phyloP scores from a whole-genome alignment of 441 rosid genomes.

The Populus hybrid region DNA sequence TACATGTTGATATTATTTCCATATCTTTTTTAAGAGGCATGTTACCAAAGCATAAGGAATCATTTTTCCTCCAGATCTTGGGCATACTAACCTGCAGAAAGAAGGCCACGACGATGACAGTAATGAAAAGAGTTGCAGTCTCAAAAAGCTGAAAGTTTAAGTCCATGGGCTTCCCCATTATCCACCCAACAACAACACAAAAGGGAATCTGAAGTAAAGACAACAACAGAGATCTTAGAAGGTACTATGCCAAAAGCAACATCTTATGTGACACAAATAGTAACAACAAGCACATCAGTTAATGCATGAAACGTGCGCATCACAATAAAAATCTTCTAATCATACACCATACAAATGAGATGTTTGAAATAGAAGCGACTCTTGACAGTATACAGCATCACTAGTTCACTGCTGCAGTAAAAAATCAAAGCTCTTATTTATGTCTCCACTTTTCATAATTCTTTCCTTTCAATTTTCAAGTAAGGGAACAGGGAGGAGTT shows the following conservation, averaged over 20 bases:
- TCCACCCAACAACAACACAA: slow-evolving; percentile 84
- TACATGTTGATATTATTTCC: background rate
- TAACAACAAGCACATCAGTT: background rate
- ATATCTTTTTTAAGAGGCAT: background rate
- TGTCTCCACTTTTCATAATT: background rate
- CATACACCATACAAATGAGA: background rate
- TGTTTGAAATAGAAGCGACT: background rate
- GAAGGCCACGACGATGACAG: slow-evolving; percentile 83
- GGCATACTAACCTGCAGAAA: slow-evolving; percentile 60
- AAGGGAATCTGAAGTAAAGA: slow-evolving; percentile 61
- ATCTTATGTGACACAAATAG: background rate
- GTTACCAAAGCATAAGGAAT: background rate
- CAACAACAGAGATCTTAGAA: slow-evolving; percentile 1
- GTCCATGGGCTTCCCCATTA: slow-evolving; percentile 77
- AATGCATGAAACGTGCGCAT: background rate
- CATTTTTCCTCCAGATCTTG: background rate
- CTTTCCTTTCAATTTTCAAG: background rate
- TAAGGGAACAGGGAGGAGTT: background rate
- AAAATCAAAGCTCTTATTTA: background rate
- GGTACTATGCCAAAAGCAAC: background rate
- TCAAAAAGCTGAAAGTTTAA: slow-evolving; percentile 85
- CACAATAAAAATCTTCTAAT: background rate
- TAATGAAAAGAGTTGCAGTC: slow-evolving; percentile 80
- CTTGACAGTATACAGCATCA: background rate
- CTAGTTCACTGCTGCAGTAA: background rate